Conservation (phyloP, 208 protist species). For the Balamuthia mandrillaris region DNA sequence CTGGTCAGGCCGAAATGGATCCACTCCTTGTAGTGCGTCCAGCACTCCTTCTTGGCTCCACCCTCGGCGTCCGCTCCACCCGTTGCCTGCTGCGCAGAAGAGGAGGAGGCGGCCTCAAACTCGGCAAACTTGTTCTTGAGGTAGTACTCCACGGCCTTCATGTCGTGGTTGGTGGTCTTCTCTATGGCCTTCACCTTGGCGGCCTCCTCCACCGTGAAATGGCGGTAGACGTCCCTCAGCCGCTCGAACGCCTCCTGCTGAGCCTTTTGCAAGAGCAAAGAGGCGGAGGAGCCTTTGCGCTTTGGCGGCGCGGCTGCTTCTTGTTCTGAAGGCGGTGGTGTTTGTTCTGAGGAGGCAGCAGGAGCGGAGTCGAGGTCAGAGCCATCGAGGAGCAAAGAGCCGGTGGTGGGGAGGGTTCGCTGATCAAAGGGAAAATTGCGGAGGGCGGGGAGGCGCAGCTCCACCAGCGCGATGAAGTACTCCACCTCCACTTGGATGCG, state of each 20-base stretch:
- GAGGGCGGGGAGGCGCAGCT: conserved; percentile 2
- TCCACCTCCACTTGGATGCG: conserved; percentile 81
- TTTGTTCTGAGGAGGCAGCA: neutral
- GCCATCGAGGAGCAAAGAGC: conserved; percentile 50
- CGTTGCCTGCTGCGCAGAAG: no score
- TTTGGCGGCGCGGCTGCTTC: neutral
- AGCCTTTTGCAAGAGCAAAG: conserved; percentile 61
- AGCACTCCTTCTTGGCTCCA: no score
- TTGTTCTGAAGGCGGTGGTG: neutral
- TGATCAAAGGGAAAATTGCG: no score
- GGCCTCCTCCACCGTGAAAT: conserved; percentile 80
- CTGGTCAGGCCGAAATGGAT: conserved; percentile 95
- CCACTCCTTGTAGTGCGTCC: conserved; percentile 81
- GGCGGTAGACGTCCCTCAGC: conserved; percentile 62
- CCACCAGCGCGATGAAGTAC: conserved; percentile 78
- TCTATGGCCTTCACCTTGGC: conserved; percentile 86
- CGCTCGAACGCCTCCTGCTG: conserved; percentile 61
- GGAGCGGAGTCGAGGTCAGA: conserved; percentile 21
- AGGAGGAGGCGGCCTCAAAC: no score
- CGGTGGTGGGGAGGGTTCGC: conserved; percentile 66
- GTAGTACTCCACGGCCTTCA: conserved; percentile 95
- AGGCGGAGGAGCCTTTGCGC: neutral
- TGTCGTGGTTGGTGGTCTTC: conserved; percentile 89
- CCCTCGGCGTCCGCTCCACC: no score
- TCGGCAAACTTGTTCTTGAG: conserved; percentile 84